phyloP scores from a whole-genome alignment of 805 yeast genomes.

The Starmerella tilneyi region DNA sequence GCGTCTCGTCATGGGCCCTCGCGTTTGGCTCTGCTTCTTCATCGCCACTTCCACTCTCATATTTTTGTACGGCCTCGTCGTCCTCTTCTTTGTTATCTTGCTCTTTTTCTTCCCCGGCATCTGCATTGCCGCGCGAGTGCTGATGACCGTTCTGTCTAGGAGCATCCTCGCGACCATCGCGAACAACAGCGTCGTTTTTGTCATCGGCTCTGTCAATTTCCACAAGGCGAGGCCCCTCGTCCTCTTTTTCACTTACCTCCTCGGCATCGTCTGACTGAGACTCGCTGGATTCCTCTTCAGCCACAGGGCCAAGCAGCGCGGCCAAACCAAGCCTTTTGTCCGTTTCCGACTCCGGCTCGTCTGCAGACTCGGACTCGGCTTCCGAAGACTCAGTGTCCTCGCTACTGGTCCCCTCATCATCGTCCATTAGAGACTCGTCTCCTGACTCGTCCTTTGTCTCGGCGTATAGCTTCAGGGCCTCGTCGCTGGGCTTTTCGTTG shows the following conservation, averaged over 20 bases:
- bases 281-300: conserved; percentile 11
- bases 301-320: conserved; percentile 10
- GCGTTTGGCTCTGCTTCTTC: not conserved
- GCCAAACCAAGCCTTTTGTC: conserved; percentile 16
- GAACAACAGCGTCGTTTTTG: not conserved
- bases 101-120: conserved; percentile 25
- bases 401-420: conserved; percentile 4
- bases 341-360: conserved; percentile 9
- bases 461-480: conserved; percentile 13
- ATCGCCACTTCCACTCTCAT: not conserved
- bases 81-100: conserved; percentile 24
- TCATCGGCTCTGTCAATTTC: not conserved
- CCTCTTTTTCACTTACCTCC: conserved; percentile 27
- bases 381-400: conserved; percentile 18
- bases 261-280: conserved; percentile 31
- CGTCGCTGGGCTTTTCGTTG: conserved; percentile 17
- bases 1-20: conserved; percentile 11
- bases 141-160: not conserved
- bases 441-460: conserved; percentile 27
- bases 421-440: not conserved
- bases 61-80: conserved; percentile 6
- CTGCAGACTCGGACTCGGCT: conserved; percentile 15
- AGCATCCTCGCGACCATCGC: not conserved
- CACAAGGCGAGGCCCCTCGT: conserved; percentile 25
- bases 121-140: conserved; percentile 34